These are phyloP conservation scores for Colletotrichum camelliae DNA, from an alignment of 2,329 filamentous ascomycete species.

Conservation along the genomic window DNA sequence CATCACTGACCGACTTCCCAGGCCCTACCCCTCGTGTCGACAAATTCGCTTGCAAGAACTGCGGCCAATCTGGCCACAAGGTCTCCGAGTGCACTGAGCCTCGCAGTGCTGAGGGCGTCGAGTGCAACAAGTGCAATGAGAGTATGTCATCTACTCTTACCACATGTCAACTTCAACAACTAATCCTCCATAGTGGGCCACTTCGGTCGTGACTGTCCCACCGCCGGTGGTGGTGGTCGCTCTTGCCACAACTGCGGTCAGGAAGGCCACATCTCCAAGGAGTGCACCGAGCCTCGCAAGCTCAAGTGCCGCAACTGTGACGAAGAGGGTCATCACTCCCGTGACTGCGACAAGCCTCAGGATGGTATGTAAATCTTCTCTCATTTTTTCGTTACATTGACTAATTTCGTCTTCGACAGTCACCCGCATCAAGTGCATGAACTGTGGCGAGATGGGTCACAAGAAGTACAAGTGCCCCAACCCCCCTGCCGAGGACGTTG, in stretches of 20 bases:
- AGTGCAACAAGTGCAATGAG: slow-evolving; percentile 70
- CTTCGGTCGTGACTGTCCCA: slow-evolving; percentile 69
- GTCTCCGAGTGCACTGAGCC: slow-evolving; percentile 60
- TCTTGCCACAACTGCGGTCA: slow-evolving; percentile 68
- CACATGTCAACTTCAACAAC: background rate
- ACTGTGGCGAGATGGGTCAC: slow-evolving; percentile 58
- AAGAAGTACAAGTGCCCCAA: slow-evolving; percentile 44
- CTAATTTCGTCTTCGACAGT: slow-evolving; percentile 37
- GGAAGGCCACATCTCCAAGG: slow-evolving; percentile 61
- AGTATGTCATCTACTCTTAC: slow-evolving; percentile 45
- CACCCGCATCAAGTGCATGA: slow-evolving; percentile 62
- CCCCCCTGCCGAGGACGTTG: slow-evolving; percentile 31
- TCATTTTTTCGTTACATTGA: background rate
- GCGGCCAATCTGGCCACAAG: slow-evolving; percentile 61
- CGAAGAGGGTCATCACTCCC: slow-evolving; percentile 64
- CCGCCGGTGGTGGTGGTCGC: slow-evolving; percentile 60
- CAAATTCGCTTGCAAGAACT: slow-evolving; percentile 73
- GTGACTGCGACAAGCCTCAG: slow-evolving; percentile 66
- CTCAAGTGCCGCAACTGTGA: slow-evolving; percentile 68
- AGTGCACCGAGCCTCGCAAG: slow-evolving; percentile 51
- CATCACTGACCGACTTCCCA: slow-evolving; percentile 27
- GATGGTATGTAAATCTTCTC: slow-evolving; percentile 47
- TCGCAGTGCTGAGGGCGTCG: slow-evolving; percentile 65
- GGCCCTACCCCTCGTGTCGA: slow-evolving; percentile 66
- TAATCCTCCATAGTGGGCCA: slow-evolving; percentile 56